Evolutionary conservation across 192 early-diverging fungal genomes (phyloP).

Genomic region (Coemansia biformis): DNA sequence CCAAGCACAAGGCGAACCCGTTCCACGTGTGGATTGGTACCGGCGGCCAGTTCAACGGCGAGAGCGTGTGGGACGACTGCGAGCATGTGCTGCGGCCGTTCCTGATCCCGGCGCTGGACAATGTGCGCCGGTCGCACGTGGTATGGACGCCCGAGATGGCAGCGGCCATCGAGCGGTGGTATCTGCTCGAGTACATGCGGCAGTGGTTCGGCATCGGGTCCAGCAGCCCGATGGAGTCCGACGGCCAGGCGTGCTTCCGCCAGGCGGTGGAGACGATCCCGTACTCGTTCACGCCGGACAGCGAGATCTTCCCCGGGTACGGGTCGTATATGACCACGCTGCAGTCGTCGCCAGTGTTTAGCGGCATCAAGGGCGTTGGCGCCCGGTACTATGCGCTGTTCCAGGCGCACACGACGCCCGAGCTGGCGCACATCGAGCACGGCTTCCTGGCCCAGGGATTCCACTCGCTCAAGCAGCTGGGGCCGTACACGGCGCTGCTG

Average conservation of each 20-base stretch:
- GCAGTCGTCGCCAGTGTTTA: conserved; percentile 60
- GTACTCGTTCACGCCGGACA: conserved; percentile 73
- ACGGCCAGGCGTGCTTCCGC: conserved; percentile 50
- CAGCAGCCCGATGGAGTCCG: conserved; percentile 11
- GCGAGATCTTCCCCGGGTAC: conserved; percentile 72
- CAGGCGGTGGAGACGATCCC: conserved; percentile 68
- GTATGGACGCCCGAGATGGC: conserved; percentile 59
- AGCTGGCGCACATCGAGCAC: conserved; percentile 56
- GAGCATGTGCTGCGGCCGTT: conserved; percentile 59
- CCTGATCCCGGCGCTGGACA: conserved; percentile 27
- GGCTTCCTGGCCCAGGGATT: conserved; percentile 52
- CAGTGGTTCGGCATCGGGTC: conserved; percentile 49
- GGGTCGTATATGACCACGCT: conserved; percentile 68
- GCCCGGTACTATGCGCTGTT: conserved; percentile 74
- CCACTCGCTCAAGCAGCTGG: conserved; percentile 61
- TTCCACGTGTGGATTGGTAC: conserved; percentile 68
- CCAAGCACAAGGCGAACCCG: conserved; percentile 58
- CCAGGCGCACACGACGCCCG: conserved; percentile 71
- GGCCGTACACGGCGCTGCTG: conserved; percentile 63
- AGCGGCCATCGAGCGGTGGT: conserved; percentile 57
- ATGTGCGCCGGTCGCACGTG: conserved; percentile 38
- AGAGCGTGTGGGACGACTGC: conserved; percentile 55
- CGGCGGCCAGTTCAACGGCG: conserved; percentile 66
- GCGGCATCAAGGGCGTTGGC: conserved; percentile 63
- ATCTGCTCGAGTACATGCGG: conserved; percentile 59